Conservation (phyloP, 164 flowering plant genomes). For the Kalanchoe fedtschenkoi region DNA sequence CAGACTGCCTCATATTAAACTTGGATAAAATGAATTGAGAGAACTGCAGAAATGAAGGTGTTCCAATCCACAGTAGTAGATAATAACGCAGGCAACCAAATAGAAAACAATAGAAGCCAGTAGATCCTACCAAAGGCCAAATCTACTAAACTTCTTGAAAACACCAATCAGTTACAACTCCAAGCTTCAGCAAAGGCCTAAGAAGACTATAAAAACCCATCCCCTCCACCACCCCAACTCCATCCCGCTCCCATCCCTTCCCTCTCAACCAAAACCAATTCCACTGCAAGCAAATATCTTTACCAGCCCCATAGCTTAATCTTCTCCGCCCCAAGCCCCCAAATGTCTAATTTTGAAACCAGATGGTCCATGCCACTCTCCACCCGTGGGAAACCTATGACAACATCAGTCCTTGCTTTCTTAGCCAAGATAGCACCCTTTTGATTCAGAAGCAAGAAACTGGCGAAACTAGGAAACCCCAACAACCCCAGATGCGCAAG, state of each 20-base stretch:
- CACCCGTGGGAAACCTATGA: no score
- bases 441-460: background rate
- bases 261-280: slow-evolving; percentile 44
- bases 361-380: no score
- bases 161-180: no score
- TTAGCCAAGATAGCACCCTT: background rate
- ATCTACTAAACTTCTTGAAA: no score
- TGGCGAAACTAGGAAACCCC: background rate
- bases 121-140: background rate
- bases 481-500: no score
- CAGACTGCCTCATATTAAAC: slow-evolving; percentile 51
- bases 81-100: no score
- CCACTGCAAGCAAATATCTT: slow-evolving; percentile 22
- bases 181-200: no score
- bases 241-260: background rate
- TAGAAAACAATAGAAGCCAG: background rate
- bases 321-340: slow-evolving; percentile 18
- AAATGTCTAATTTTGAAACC: background rate
- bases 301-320: slow-evolving; percentile 43
- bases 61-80: slow-evolving; percentile 4
- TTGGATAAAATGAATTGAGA: background rate
- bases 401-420: no score
- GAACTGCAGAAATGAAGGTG: background rate
- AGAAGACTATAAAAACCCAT: no score
- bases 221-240: no score